Evolutionary conservation across 2,329 filamentous ascomycete genomes (phyloP), one percentile per base, ranked within the genome.

Genomic region (Cladosporium sphaerospermum): DNA sequence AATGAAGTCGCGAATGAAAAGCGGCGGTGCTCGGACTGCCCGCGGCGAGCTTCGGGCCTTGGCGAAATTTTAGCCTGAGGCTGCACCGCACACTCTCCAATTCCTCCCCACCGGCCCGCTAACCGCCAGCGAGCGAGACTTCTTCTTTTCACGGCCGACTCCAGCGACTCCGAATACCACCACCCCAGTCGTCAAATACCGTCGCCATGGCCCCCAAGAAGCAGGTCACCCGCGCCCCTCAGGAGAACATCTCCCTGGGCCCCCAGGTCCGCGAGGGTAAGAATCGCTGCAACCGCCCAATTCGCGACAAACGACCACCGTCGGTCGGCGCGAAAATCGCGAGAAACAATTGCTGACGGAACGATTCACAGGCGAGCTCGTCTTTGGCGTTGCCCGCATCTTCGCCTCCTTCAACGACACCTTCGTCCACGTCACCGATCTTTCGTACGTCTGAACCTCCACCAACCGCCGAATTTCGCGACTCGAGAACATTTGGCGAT

Each of bases 181-280:
- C 48, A 43, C 41, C 48, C 40, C 43, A 42, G 40, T 43, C 52
- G 42, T 39, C 41, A n/a, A 54, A 77, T 74, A 51, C 48, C 48
- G 48, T 51, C 40, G 32, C 32, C 32, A 97, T 97, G 92, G 80
- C 91, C 78, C 91, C 91, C 76, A 95, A 95, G 85, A 91, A 92
- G 82, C 85, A 85, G 76, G 78, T 83, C 70, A 82, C 86, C 74
- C 84, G 88, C 71, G 82, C 83, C 69, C 85, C 77, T 62, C 77
- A 92, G 81, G 93, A 97, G 86, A 99, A 99, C 81, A 93, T 99
- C 82, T 91, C 88, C 78, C 85, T 97, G 70, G 93, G 93, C 70
- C 93, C 93, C 74, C 89, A 96, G 77, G 88, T 91, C 80, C 87
- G 91, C 74, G 92, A 96, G 83, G 91, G 89, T 92, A 75, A 51